Conservation (phyloP, 768 basidiomycete genomes). For the Boletus subcaerulescens region DNA sequence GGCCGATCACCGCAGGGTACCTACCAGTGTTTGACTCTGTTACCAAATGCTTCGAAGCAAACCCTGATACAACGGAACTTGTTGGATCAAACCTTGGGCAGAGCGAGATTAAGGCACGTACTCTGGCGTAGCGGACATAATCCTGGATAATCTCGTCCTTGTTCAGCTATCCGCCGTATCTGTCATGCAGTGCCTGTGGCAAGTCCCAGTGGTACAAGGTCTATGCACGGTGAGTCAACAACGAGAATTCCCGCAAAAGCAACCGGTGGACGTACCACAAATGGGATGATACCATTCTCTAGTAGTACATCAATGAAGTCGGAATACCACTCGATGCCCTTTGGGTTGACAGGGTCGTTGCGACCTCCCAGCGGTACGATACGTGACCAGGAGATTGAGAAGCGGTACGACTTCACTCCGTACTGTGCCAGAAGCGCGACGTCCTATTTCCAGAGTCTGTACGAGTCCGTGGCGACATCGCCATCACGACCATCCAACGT, state of each 20-base stretch:
- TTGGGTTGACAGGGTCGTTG: conserved; percentile 67
- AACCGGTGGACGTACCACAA: conserved; percentile 47
- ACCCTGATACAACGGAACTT: conserved; percentile 35
- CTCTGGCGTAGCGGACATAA: conserved; percentile 57
- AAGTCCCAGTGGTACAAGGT: conserved; percentile 80
- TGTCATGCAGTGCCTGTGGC: conserved; percentile 68
- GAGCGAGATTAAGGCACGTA: conserved; percentile 27
- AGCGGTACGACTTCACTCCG: conserved; percentile 71
- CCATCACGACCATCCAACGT: conserved; percentile 65
- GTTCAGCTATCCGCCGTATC: conserved; percentile 74
- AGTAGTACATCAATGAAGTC: conserved; percentile 67
- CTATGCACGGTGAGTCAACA: conserved; percentile 28
- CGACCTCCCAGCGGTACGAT: conserved; percentile 73
- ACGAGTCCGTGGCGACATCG: conserved; percentile 70
- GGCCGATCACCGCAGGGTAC: conserved; percentile 2
- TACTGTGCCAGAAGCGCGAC: conserved; percentile 58
- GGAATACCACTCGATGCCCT: conserved; percentile 69
- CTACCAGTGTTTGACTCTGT: conserved; percentile 73
- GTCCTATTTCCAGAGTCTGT: conserved; percentile 66
- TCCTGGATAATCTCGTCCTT: conserved; percentile 63
- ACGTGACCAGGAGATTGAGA: conserved; percentile 74
- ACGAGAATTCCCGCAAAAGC: background rate
- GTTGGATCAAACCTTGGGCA: background rate
- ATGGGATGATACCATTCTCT: conserved; percentile 60
- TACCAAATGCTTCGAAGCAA: conserved; percentile 73